Evolutionary conservation across 176 grass and related monocot genomes (phyloP).

Genomic region (Triticum turgidum): DNA sequence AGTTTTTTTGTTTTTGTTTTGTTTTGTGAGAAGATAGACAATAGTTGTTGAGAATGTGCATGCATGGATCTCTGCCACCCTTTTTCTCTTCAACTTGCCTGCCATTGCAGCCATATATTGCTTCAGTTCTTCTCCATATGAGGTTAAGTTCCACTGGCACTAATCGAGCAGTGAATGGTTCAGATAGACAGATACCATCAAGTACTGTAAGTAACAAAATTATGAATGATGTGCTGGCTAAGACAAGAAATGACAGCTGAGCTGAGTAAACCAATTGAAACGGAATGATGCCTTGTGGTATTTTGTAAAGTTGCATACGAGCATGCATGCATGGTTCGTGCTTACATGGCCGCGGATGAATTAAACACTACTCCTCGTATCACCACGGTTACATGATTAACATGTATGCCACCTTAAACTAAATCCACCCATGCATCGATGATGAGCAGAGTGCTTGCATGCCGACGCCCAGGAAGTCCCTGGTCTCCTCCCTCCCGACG

Average conservation of each 20-base stretch:
- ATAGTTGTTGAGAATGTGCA: constrained; percentile 44
- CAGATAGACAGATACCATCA: background rate
- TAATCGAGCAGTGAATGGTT: background rate
- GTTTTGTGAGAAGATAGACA: background rate
- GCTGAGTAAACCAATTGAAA: constrained; percentile 4
- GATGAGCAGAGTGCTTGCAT: constrained; percentile 70
- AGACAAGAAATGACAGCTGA: constrained; percentile 20
- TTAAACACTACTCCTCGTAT: background rate
- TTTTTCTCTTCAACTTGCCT: background rate
- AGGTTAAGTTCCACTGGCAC: background rate
- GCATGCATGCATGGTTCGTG: constrained; percentile 7
- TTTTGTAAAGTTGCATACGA: background rate
- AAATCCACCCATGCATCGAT: constrained; percentile 76
- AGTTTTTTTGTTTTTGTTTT: background rate
- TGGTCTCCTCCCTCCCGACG: constrained; percentile 60
- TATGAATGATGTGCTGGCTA: background rate
- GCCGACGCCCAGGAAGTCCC: constrained; percentile 91
- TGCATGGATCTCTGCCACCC: constrained; percentile 32
- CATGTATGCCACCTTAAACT: constrained; percentile 5
- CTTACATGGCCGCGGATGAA: constrained; percentile 29
- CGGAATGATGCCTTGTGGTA: background rate
- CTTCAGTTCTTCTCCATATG: background rate
- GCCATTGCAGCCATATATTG: background rate
- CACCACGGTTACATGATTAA: background rate
- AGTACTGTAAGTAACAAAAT: background rate